Evolutionary conservation across 2,329 filamentous ascomycete species (phyloP), one percentile per base, ranked within the genome.

Genomic region (Amesomyces nigricolor): DNA sequence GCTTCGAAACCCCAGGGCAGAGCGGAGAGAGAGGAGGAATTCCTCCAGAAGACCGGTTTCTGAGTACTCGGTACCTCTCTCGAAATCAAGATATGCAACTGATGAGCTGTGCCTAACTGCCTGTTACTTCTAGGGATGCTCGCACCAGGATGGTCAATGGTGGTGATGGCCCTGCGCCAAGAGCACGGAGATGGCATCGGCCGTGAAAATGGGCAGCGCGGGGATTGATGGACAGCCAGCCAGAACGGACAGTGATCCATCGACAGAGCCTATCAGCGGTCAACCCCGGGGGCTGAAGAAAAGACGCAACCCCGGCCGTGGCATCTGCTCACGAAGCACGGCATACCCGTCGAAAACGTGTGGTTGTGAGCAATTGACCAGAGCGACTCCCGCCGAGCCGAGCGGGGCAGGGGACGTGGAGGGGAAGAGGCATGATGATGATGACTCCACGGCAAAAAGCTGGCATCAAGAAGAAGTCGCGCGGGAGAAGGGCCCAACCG

Each of bases 261-360:
- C 16, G 45, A 17, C 26, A 26, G 14, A 26, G 52, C 48, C 58
- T 56, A 56, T 56, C 58, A 51, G 46, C 51, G 44, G 43, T 26
- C 19, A 39, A 40, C 26, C 45, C 26, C 50, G n/a, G 13, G 30
- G 39, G 14, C 37, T 38, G 19, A 42, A 42, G 38, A 54, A 57
- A 52, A 37, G 39, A 47, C 37, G 53, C 54, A 51, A 47, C 49
- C 52, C 26, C 47, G 52, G 54, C 30, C 44, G 54, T 51, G 51
- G 51, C 47, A 54, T 51, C 26, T 46, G 47, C 54, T 57, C 60
- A 53, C 39, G 47, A 58, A 54, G 47, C 58, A 58, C 58, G 53
- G 51, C 54, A 54, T 53, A 42, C 53, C 50, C 37, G 35, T n/a
- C 47, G 42, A 39, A 46, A 44, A 55, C 29, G 17, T 8, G 37